Percentiles rank a stretch among this genome's conserved stretches.
Evolutionary conservation across 495 filamentous ascomycete genomes (phyloP).

Genomic region (Hypoxylon lienhwacheense): DNA sequence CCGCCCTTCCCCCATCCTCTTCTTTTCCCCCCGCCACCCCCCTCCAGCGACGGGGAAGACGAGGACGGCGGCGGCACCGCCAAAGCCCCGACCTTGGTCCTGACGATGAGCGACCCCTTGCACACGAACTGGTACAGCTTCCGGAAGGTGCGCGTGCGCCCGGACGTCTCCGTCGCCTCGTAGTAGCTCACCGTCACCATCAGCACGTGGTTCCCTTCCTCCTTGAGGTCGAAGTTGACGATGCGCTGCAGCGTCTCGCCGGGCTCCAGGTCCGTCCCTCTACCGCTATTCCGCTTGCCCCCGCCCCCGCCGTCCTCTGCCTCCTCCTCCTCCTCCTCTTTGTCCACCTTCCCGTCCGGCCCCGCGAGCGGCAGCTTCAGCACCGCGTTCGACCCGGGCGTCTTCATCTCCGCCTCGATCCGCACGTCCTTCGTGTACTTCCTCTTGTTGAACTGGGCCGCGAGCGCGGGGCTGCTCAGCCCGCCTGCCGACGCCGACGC

Average conservation of each 20-base stretch:
- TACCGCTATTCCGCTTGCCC: background rate
- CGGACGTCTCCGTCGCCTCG: conserved; percentile 63
- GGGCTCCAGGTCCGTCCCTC: conserved; percentile 58
- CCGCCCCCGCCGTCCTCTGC: conserved; percentile 1
- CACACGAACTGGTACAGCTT: conserved; percentile 98
- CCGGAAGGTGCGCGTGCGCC: conserved; percentile 80
- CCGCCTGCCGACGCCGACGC: conserved; percentile 1
- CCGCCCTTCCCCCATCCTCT: too few relatives aligned
- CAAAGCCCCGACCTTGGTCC: conserved; percentile 79
- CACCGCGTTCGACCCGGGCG: conserved; percentile 55
- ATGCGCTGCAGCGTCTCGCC: conserved; percentile 80
- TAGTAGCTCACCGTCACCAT: conserved; percentile 95
- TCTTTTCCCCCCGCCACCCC: background rate
- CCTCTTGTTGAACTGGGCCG: conserved; percentile 33
- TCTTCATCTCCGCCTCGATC: conserved; percentile 93
- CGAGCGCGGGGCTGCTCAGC: background rate
- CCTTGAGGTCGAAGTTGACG: conserved; percentile 82
- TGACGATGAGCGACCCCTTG: conserved; percentile 81
- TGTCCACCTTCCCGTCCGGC: conserved; percentile 16
- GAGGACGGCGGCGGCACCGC: conserved; percentile 19
- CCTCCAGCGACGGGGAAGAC: background rate
- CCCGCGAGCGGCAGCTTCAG: conserved; percentile 33
- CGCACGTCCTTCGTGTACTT: conserved; percentile 71
- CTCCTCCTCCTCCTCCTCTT: background rate
- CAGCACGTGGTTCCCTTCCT: conserved; percentile 90